A percentile compares a stretch with the other conserved stretches of the same genome.
Conservation (phyloP, 2,329 filamentous ascomycete species). For the Periconia macrospinosa region DNA sequence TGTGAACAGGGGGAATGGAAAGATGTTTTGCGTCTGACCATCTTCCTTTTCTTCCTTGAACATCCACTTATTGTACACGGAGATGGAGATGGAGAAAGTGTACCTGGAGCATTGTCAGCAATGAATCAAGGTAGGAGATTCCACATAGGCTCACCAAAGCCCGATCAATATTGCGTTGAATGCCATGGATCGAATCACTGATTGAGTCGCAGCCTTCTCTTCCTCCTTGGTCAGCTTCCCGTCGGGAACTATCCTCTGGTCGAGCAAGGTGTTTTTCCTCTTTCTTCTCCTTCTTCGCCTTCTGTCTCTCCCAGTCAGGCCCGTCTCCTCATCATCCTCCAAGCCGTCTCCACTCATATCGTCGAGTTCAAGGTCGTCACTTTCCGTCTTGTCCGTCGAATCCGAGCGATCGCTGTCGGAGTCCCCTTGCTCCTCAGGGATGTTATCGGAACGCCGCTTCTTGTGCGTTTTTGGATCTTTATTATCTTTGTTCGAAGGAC, state of each 20-base stretch:
- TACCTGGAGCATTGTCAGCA: slow-evolving; percentile 50
- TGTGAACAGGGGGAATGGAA: slow-evolving; percentile 92
- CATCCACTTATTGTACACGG: slow-evolving; percentile 98
- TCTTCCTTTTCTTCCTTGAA: slow-evolving; percentile 64
- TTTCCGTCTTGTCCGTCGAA: slow-evolving; percentile 39
- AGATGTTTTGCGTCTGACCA: slow-evolving; percentile 59
- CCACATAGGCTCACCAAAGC: slow-evolving; percentile 65
- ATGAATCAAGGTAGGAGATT: neutral
- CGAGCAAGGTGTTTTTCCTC: slow-evolving; percentile 69
- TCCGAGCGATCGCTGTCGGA: slow-evolving; percentile 32
- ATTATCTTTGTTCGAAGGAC: slow-evolving; percentile 14
- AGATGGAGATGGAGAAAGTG: slow-evolving; percentile 81
- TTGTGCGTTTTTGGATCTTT: slow-evolving; percentile 30
- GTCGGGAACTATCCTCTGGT: slow-evolving; percentile 64
- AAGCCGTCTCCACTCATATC: slow-evolving; percentile 69
- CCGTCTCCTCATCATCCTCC: slow-evolving; percentile 86
- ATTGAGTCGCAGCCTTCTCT: slow-evolving; percentile 74
- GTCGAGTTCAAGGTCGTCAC: slow-evolving; percentile 60
- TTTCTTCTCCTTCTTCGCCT: slow-evolving; percentile 68
- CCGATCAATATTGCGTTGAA: slow-evolving; percentile 81
- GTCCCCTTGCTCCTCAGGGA: slow-evolving; percentile 38
- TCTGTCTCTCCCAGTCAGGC: slow-evolving; percentile 74
- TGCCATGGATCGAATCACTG: slow-evolving; percentile 67
- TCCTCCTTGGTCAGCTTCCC: slow-evolving; percentile 66
- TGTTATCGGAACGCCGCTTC: slow-evolving; percentile 29